These are phyloP conservation scores for Pseudisothecium myosuroides DNA, from an alignment of 225 moss, liverwort and hornwort species.

Conservation along the genomic window DNA sequence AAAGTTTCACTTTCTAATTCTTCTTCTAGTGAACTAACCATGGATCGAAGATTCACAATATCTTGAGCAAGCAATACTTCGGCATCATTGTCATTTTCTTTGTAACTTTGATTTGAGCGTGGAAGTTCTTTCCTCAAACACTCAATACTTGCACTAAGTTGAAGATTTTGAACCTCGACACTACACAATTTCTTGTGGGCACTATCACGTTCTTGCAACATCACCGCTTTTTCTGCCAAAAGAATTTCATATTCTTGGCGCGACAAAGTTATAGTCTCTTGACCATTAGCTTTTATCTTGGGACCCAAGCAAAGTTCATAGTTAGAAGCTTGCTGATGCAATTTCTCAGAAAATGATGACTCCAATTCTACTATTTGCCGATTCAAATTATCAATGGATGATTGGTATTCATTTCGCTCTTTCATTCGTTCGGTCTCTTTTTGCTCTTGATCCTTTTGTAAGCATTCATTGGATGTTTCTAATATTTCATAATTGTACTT, in stretches of 20 bases:
- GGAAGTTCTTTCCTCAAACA: slow-evolving; percentile 10
- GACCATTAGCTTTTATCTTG: neutral
- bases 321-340: slow-evolving; percentile 12
- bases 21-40: slow-evolving; percentile 11
- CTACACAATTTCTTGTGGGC: slow-evolving; percentile 26
- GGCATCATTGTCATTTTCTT: neutral
- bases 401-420: neutral
- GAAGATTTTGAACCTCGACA: slow-evolving; percentile 17
- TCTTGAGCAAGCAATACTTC: slow-evolving; percentile 36
- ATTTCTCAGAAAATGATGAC: slow-evolving; percentile 1
- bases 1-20: slow-evolving; percentile 1
- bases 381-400: slow-evolving; percentile 19
- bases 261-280: slow-evolving; percentile 1
- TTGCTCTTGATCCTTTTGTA: slow-evolving; percentile 17
- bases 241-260: slow-evolving; percentile 33
- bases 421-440: neutral
- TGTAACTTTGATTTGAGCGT: neutral
- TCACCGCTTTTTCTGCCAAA: slow-evolving; percentile 21
- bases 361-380: slow-evolving; percentile 11
- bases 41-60: slow-evolving; percentile 25
- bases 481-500: slow-evolving; percentile 31
- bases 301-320: neutral
- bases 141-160: slow-evolving; percentile 20
- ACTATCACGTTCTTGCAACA: slow-evolving; percentile 36
- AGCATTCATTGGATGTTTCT: slow-evolving; percentile 24